Conservation (phyloP, 345 rosid species). For the Acer negundo region DNA sequence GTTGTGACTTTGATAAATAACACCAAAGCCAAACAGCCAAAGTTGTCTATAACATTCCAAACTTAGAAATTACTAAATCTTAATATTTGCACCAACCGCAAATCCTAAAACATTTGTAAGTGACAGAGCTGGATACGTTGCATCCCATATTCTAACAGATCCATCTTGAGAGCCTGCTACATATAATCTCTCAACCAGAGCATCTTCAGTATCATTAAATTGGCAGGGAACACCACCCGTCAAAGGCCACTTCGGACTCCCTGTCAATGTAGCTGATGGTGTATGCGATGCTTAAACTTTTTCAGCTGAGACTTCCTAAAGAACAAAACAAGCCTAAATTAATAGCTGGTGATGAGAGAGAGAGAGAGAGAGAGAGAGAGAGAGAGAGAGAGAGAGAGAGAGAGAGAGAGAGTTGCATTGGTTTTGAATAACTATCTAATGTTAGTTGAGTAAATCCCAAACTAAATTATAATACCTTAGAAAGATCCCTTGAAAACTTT, state of each 20-base stretch:
- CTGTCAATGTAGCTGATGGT: slow-evolving; percentile 30
- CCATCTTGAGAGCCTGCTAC: slow-evolving; percentile 88
- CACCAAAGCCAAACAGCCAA: slow-evolving; percentile 16
- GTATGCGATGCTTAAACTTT: slow-evolving; percentile 46
- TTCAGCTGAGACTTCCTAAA: slow-evolving; percentile 60
- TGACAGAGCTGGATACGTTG: slow-evolving; percentile 60
- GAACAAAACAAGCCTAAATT: slow-evolving; percentile 28
- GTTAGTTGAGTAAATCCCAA: not conserved
- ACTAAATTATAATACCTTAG: slow-evolving; percentile 48
- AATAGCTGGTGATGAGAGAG: slow-evolving; percentile 9
- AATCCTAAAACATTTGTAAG: slow-evolving; percentile 53
- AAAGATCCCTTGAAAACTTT: slow-evolving; percentile 47
- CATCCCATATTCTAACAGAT: slow-evolving; percentile 80
- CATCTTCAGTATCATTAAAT: slow-evolving; percentile 39
- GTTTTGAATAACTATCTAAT: not conserved
- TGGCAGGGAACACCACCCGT: slow-evolving; percentile 80
- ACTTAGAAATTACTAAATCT: slow-evolving; percentile 24
- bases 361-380: too few species aligned
- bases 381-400: not conserved
- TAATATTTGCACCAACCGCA: slow-evolving; percentile 44
- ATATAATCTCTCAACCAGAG: slow-evolving; percentile 65
- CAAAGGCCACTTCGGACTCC: slow-evolving; percentile 67
- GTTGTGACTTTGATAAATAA: slow-evolving; percentile 5
- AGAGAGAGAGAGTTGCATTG: not conserved
- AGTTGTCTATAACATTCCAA: slow-evolving; percentile 6